phyloP scores from a whole-genome alignment of 2,329 filamentous ascomycete genomes.

The Penicillium sp. region DNA sequence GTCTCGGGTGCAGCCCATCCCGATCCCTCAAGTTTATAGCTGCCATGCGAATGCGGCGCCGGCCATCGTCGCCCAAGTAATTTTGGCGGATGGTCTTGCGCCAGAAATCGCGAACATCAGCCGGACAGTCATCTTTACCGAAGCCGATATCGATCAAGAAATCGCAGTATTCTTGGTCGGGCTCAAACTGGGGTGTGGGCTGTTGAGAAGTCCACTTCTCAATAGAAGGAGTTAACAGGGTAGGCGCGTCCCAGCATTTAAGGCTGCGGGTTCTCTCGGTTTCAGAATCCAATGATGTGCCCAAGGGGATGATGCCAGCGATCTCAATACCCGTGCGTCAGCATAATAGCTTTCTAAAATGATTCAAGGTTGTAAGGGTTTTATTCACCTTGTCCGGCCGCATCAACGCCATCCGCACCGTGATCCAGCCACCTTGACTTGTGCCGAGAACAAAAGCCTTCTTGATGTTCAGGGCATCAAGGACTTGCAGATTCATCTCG shows the following conservation, averaged over 20 bases:
- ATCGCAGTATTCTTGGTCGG: constrained; percentile 43
- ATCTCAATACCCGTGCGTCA: constrained; percentile 36
- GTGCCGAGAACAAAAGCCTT: constrained; percentile 52
- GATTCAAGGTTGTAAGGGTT: neutral
- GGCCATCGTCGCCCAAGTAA: constrained; percentile 51
- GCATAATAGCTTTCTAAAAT: neutral
- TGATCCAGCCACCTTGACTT: constrained; percentile 55
- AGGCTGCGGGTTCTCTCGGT: constrained; percentile 42
- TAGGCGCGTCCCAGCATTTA: constrained; percentile 50
- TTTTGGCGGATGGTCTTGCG: constrained; percentile 42
- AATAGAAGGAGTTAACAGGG: constrained; percentile 29
- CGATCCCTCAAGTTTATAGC: constrained; percentile 49
- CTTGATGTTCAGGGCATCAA: constrained; percentile 49
- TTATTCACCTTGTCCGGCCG: constrained; percentile 45
- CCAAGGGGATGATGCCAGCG: constrained; percentile 51
- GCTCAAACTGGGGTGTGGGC: constrained; percentile 44
- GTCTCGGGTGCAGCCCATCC: constrained; percentile 47
- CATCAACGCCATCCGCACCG: constrained; percentile 53
- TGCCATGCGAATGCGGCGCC: constrained; percentile 48
- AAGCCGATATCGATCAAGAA: constrained; percentile 51
- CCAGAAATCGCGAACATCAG: constrained; percentile 46
- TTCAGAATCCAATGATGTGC: constrained; percentile 55
- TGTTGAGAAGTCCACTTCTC: constrained; percentile 43
- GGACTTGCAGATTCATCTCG: constrained; percentile 54
- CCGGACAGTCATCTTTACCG: constrained; percentile 32